phyloP scores from a whole-genome alignment of 2,329 filamentous ascomycete genomes.

The Bertia moriformis region DNA sequence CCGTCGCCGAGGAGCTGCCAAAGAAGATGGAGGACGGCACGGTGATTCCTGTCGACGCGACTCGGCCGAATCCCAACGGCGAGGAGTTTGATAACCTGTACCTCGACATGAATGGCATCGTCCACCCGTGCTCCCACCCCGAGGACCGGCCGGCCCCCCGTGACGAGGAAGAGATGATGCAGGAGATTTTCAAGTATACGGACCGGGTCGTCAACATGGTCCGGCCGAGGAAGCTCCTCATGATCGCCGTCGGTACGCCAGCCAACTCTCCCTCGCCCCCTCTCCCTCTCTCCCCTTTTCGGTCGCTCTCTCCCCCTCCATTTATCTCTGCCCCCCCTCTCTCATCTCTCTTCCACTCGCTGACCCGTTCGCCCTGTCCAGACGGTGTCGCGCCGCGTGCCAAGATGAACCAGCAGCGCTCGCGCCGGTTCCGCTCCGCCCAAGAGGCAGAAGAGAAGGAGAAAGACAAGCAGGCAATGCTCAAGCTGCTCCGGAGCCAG shows the following conservation, averaged over 20 bases:
- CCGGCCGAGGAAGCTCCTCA: constrained; percentile 81
- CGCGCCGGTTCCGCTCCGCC: constrained; percentile 82
- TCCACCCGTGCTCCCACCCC: constrained; percentile 95
- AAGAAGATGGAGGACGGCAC: constrained; percentile 68
- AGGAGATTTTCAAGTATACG: constrained; percentile 97
- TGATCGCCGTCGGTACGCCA: constrained; percentile 81
- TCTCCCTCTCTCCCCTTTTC: constrained; percentile 2
- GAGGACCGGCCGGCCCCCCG: constrained; percentile 82
- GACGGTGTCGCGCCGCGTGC: constrained; percentile 94
- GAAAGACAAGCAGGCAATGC: constrained; percentile 73
- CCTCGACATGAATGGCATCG: constrained; percentile 98
- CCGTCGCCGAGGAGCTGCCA: constrained; percentile 75
- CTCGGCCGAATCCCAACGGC: constrained; percentile 80
- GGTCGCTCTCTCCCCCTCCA: constrained; percentile 79
- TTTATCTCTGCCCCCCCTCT: constrained; percentile 8
- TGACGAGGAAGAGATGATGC: constrained; percentile 98
- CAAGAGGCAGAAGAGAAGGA: constrained; percentile 92
- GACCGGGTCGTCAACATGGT: constrained; percentile 98
- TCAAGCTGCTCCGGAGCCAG: constrained; percentile 71
- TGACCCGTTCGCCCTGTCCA: constrained; percentile 14
- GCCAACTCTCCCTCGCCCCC: constrained; percentile 7
- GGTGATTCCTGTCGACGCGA: constrained; percentile 71
- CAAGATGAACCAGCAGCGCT: constrained; percentile 99
- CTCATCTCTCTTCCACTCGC: neutral
- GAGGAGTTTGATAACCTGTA: constrained; percentile 98